phyloP scores from a whole-genome alignment of 2,329 filamentous ascomycete species.

The Neofusicoccum sp. region DNA sequence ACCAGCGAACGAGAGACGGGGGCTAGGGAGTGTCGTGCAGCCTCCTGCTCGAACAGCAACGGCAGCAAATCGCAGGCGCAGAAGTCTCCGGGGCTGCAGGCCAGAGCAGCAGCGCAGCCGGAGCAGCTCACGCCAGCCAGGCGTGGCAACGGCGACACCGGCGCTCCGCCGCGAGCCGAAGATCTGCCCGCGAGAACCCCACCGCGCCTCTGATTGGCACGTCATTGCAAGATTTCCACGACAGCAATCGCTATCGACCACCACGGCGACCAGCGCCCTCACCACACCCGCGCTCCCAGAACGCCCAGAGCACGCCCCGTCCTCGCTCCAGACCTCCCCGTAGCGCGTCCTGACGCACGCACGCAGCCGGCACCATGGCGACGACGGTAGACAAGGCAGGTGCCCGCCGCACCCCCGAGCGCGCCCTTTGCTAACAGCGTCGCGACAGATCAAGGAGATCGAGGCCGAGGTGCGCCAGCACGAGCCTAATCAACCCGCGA shows the following conservation, averaged over 20 bases:
- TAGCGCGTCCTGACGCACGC: not conserved
- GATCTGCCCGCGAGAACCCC: not conserved
- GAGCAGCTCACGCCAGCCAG: not conserved
- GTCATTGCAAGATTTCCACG: conserved; percentile 7
- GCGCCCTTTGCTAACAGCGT: conserved; percentile 32
- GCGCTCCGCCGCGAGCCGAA: not conserved
- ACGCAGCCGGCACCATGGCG: conserved; percentile 65
- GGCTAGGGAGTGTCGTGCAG: not conserved
- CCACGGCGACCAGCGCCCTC: not conserved
- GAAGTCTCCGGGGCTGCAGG: not conserved
- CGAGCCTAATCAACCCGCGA: not conserved
- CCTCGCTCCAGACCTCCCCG: not conserved
- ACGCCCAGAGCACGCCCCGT: not conserved
- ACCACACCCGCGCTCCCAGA: conserved; percentile 18
- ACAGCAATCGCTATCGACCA: not conserved
- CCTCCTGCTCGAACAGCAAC: not conserved
- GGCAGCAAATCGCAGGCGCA: not conserved
- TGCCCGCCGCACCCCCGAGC: conserved; percentile 25
- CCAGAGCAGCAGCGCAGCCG: not conserved
- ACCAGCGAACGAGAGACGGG: not conserved
- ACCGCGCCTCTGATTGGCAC: conserved; percentile 5
- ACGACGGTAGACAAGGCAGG: conserved; percentile 94
- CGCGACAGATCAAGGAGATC: conserved; percentile 83
- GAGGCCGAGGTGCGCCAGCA: conserved; percentile 76
- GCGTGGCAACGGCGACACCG: not conserved